Conservation (phyloP, 257 asterid species). For the Primulina tabacum region DNA sequence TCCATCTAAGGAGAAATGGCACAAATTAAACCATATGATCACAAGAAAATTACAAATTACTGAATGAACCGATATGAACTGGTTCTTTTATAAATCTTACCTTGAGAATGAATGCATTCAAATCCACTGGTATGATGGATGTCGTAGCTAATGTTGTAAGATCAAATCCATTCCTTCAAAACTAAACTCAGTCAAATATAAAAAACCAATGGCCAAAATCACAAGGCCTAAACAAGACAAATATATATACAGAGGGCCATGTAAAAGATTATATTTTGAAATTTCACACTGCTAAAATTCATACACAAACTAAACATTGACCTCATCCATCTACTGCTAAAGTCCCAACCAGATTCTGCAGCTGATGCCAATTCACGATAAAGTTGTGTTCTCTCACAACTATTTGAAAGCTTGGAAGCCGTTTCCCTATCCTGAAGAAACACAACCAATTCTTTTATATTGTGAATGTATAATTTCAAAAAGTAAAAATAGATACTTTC, state of each 20-base stretch:
- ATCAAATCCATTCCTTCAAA: conserved; percentile 61
- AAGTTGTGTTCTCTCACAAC: conserved; percentile 43
- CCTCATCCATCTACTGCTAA: conserved; percentile 97
- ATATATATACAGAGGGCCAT: too few relatives aligned
- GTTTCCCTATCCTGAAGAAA: conserved; percentile 59
- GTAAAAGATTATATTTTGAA: too few relatives aligned
- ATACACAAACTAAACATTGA: conserved; percentile 14
- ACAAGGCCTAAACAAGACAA: too few relatives aligned
- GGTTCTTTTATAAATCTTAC: conserved; percentile 27
- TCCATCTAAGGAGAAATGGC: conserved; percentile 61
- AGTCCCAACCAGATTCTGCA: conserved; percentile 99
- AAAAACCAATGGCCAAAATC: too few relatives aligned
- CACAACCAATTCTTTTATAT: neutral
- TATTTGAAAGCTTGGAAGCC: conserved; percentile 59
- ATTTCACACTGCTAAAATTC: neutral
- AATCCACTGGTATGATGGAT: conserved; percentile 75
- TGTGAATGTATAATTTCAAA: neutral
- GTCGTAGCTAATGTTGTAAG: conserved; percentile 70
- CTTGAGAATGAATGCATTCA: conserved; percentile 80
- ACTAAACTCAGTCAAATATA: too few relatives aligned
- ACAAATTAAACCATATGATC: neutral
- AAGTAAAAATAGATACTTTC: conserved; percentile 7
- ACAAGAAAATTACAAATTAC: neutral
- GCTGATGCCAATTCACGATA: conserved; percentile 81
- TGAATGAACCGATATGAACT: neutral